Evolutionary conservation across 192 early-diverging fungal genomes (phyloP), one percentile per base, ranked within the genome.

Genomic region (Physocladia obscura): DNA sequence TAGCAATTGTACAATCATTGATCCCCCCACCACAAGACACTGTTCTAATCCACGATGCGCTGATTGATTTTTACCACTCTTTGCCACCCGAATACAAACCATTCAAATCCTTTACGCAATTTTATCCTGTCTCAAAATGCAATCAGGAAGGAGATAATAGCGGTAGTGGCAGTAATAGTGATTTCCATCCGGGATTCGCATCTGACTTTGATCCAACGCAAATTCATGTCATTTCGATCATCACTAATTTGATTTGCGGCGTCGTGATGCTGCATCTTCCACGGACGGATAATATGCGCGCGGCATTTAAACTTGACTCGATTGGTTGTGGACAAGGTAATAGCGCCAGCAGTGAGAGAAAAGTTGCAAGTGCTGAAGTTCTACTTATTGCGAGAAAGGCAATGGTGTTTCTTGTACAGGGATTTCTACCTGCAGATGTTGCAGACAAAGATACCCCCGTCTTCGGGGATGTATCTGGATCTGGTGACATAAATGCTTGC

Each of bases 251-350:
- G 17, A 19, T 71, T 15, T 50, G 44, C 22, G 58, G 44, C 13
- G 35, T 71, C 24, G 58, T 48, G 57, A 71, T 35, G 13, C 58
- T 71, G 11, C 69, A 71, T 50, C 39, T 71, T 22, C 69, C 69
- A 26, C 24, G 58, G 26, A 59, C 58, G 4, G 69, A 71, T 36
- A 58, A 71, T 32, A 38, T 44, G 24, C 56, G 69, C 13, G 19
- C 69, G n/a, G 31, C 51, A 17, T 71, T 71, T 35, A 59, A 67
- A 36, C 49, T 55, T 11, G 63, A 67, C 21, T 27, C 49, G 8
- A 30, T 6, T 13, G n/a, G n/a, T 6, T 2, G 22, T 54, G 63
- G 50, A 5, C 11, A 29, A 17, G 22, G 36, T 11, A n/a, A n/a
- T n/a, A n/a, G n/a, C n/a, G n/a, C n/a, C n/a, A n/a, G n/a, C n/a